Evolutionary conservation across 2,329 filamentous ascomycete species (phyloP).

Genomic region (Cordyceps javanica): DNA sequence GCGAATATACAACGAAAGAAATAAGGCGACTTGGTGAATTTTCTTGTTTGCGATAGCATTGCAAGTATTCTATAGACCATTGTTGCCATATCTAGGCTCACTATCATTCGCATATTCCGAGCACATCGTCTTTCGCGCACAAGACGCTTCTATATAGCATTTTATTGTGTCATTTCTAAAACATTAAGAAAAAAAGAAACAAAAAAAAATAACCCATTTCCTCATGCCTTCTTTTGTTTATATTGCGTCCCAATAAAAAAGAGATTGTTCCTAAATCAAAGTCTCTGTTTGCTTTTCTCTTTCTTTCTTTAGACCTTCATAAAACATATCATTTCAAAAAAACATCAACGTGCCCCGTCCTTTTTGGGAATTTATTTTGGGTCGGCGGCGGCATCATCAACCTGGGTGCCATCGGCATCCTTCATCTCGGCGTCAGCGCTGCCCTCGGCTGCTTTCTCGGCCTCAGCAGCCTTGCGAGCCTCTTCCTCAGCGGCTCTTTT

Average conservation of each 20-base stretch:
- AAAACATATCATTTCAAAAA: constrained; percentile 17
- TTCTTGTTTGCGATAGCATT: no score
- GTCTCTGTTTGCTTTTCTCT: constrained; percentile 3
- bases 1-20: no score
- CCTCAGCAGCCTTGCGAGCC: constrained; percentile 47
- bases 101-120: not conserved
- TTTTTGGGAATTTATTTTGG: constrained; percentile 25
- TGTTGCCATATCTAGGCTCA: no score
- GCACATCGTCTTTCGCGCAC: not conserved
- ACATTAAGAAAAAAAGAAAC: constrained; percentile 12
- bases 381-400: constrained; percentile 36
- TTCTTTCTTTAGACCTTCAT: constrained; percentile 14
- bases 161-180: constrained; percentile 12
- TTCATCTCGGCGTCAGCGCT: constrained; percentile 58
- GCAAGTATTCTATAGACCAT: no score
- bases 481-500: constrained; percentile 60
- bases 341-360: not conserved
- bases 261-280: constrained; percentile 1
- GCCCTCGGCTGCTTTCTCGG: constrained; percentile 41
- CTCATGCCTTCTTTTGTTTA: constrained; percentile 12
- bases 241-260: constrained; percentile 9
- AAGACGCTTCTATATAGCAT: constrained; percentile 9
- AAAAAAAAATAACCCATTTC: constrained; percentile 5
- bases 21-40: no score
- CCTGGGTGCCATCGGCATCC: constrained; percentile 48